Evolutionary conservation across 192 early-diverging fungal species (phyloP), one percentile per base, ranked within the genome.

Genomic region (Linnemannia exigua): DNA sequence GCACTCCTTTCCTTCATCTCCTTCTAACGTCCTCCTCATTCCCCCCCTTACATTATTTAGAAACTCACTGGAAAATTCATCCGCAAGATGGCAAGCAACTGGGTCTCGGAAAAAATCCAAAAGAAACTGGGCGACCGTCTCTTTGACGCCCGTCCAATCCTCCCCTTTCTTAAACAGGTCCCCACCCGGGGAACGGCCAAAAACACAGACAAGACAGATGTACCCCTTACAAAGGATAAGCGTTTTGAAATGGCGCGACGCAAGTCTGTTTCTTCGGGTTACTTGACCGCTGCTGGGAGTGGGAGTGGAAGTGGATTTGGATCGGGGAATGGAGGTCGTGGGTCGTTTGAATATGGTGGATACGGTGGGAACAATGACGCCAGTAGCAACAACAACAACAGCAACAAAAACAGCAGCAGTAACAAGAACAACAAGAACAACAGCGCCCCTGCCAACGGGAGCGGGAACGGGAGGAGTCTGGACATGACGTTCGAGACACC

Each of bases 221-320:
- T 86, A 11, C 78, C 78, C 1, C 28, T 86, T 2, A 44, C 52
- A 3, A 16, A 80, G 22, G 84, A 86, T 44, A 86, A 77, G 48
- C 78, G 84, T 11, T 86, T 76, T 63, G 84, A 76, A 11, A 4
- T 72, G 0, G 84, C 84, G 0, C 35, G 84, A 20, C 67, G 84
- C 9, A 86, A 86, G 61, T 86, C 84, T 0, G 54, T 86, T 25
- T 79, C 84, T 8, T 80, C 84, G 1, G 84, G 77, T 9, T 76
- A 82, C 67, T 31, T 76, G n/a, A 48, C 25, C 28, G 9, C 52
- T 0, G 22, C 52, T 11, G n/a, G n/a, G 12, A 54, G 7, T n/a
- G 70, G 76, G 9, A 68, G 38, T 16, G 41, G 41, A 44, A 44
- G 5, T 6, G 41, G 41, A 9, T 44, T 72, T 0, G 22, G 52